These are phyloP conservation scores for Colletotrichum sidae DNA, from an alignment of 2,329 filamentous ascomycete genomes.

Conservation along the genomic window DNA sequence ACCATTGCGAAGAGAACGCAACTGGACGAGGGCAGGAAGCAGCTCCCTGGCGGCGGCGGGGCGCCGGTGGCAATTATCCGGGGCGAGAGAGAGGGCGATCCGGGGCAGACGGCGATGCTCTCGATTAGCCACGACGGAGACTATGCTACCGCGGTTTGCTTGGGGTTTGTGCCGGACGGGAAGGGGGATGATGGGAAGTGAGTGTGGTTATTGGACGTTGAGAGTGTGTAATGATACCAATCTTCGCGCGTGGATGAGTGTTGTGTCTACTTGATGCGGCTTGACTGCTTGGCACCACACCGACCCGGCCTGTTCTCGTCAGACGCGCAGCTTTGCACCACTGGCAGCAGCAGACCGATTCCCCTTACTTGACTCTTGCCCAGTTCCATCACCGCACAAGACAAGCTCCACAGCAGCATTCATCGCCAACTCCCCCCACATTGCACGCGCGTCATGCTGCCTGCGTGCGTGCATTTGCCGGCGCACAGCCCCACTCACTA, in stretches of 20 bases:
- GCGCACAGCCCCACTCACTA: background rate
- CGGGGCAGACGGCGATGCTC: slow-evolving; percentile 70
- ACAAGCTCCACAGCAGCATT: background rate
- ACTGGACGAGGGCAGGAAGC: slow-evolving; percentile 39
- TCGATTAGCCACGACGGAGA: slow-evolving; percentile 91
- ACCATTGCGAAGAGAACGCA: slow-evolving; percentile 48
- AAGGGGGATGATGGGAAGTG: background rate
- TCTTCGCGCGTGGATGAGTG: too few species aligned
- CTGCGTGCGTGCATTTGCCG: too few species aligned
- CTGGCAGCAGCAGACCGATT: too few species aligned
- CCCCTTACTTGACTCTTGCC: background rate
- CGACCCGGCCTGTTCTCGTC: too few species aligned
- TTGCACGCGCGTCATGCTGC: background rate
- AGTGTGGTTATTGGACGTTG: background rate
- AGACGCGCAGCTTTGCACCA: too few species aligned
- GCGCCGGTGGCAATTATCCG: slow-evolving; percentile 59
- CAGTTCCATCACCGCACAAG: background rate
- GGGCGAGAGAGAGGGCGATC: slow-evolving; percentile 42
- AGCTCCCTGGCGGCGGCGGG: slow-evolving; percentile 47
- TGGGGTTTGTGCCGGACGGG: slow-evolving; percentile 56
- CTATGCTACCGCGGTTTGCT: slow-evolving; percentile 79
- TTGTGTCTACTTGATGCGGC: too few species aligned
- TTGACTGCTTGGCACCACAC: too few species aligned
- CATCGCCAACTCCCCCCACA: background rate
- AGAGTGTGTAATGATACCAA: background rate